These are phyloP conservation scores for Clathrus columnatus DNA, from an alignment of 768 basidiomycete species.

Conservation along the genomic window DNA sequence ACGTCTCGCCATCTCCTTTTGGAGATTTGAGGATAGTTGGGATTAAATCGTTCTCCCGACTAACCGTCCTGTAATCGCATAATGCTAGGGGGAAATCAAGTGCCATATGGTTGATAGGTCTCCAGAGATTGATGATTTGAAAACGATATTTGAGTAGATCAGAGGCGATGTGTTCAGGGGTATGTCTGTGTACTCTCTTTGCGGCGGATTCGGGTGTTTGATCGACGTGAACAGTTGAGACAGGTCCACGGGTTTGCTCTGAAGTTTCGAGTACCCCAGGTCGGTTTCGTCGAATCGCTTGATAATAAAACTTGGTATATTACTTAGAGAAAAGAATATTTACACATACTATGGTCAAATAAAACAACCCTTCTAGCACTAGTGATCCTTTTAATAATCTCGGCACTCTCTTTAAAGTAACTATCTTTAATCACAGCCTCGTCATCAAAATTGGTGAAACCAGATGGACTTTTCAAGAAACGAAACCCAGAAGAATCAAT, in stretches of 20 bases:
- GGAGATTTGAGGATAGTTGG: slow-evolving; percentile 40
- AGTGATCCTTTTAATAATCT: slow-evolving; percentile 30
- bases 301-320: not conserved
- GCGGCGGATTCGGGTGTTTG: slow-evolving; percentile 38
- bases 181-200: slow-evolving; percentile 41
- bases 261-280: slow-evolving; percentile 28
- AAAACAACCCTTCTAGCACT: slow-evolving; percentile 31
- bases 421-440: slow-evolving; percentile 27
- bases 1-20: slow-evolving; percentile 44
- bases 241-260: slow-evolving; percentile 36
- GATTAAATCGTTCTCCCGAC: slow-evolving; percentile 32
- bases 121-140: slow-evolving; percentile 56
- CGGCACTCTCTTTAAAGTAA: slow-evolving; percentile 33
- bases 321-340: not conserved
- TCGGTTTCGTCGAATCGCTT: slow-evolving; percentile 36
- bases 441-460: slow-evolving; percentile 22
- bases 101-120: slow-evolving; percentile 41
- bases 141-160: slow-evolving; percentile 38
- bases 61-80: slow-evolving; percentile 42
- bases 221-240: slow-evolving; percentile 37
- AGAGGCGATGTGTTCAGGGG: slow-evolving; percentile 37
- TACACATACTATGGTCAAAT: slow-evolving; percentile 33
- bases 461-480: slow-evolving; percentile 22
- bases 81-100: slow-evolving; percentile 43
- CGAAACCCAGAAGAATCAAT: slow-evolving; percentile 38